phyloP scores from a whole-genome alignment of 306 rosid species.

The Erythrophleum fordii region DNA sequence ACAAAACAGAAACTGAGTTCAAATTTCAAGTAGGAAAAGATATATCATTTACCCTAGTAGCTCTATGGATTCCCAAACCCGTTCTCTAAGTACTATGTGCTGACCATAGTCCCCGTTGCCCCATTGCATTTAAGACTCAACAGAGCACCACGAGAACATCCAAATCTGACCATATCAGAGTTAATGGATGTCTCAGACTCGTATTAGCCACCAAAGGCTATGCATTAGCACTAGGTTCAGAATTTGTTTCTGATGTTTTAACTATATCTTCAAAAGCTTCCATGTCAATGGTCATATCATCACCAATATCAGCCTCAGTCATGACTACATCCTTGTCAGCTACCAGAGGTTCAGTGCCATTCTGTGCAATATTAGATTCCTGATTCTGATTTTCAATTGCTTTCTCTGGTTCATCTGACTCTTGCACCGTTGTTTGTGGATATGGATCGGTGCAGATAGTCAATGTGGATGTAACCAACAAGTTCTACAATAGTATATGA shows the following conservation, averaged over 20 bases:
- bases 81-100: constrained; percentile 32
- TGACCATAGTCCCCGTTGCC: constrained; percentile 20
- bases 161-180: constrained; percentile 32
- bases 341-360: constrained; percentile 64
- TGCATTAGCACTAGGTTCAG: constrained; percentile 53
- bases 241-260: constrained; percentile 63
- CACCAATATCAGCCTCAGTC: constrained; percentile 68
- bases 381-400: constrained; percentile 56
- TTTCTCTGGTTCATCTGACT: constrained; percentile 51
- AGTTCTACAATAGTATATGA: constrained; percentile 61
- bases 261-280: constrained; percentile 60
- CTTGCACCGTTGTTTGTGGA: constrained; percentile 49
- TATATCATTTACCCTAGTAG: background rate
- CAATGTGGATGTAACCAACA: constrained; percentile 84
- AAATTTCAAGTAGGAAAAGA: constrained; percentile 23
- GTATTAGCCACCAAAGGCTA: constrained; percentile 38
- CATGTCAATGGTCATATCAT: constrained; percentile 80
- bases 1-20: constrained; percentile 20
- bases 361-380: constrained; percentile 49
- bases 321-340: constrained; percentile 72
- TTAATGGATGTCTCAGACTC: constrained; percentile 18
- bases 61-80: constrained; percentile 29
- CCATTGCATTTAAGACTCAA: constrained; percentile 17
- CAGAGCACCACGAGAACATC: constrained; percentile 13
- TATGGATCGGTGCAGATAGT: constrained; percentile 56